Conservation (phyloP, 306 rosid genomes). For the Cucumis melo region DNA sequence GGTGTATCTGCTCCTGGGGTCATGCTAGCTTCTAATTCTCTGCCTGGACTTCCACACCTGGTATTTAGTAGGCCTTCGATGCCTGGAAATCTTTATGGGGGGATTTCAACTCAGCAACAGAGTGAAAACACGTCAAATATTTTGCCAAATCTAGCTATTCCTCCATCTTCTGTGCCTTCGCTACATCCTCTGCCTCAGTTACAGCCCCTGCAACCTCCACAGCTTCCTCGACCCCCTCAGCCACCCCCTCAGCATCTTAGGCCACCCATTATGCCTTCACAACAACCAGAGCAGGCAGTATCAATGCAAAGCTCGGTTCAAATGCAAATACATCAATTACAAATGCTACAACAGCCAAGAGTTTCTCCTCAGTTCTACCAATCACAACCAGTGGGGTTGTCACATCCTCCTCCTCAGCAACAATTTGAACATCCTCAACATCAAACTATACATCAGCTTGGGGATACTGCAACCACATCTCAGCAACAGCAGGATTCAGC, state of each 20-base stretch:
- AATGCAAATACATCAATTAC: conserved; percentile 40
- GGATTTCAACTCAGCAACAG: conserved; percentile 54
- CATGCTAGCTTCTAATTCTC: conserved; percentile 44
- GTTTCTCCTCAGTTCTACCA: conserved; percentile 64
- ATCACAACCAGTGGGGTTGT: conserved; percentile 42
- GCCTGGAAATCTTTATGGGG: conserved; percentile 40
- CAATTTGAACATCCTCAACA: conserved; percentile 49
- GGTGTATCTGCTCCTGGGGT: conserved; percentile 32
- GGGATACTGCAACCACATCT: conserved; percentile 23
- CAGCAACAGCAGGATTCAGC: conserved; percentile 60
- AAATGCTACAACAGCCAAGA: conserved; percentile 68
- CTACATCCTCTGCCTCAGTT: conserved; percentile 62
- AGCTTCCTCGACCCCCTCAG: conserved; percentile 86
- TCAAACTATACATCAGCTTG: conserved; percentile 19
- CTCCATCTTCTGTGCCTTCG: conserved; percentile 49
- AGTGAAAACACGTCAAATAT: conserved; percentile 44
- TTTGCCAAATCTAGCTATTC: conserved; percentile 42
- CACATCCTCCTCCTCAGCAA: conserved; percentile 36
- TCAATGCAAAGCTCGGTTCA: conserved; percentile 43
- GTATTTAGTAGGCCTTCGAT: conserved; percentile 53
- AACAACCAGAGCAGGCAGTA: conserved; percentile 58
- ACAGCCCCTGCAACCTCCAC: conserved; percentile 98
- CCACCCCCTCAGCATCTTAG: conserved; percentile 93
- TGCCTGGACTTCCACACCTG: conserved; percentile 32
- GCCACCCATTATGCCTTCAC: conserved; percentile 66